phyloP scores from a whole-genome alignment of 1,139 yeast species.

The Entelexis sorbosivorans region DNA sequence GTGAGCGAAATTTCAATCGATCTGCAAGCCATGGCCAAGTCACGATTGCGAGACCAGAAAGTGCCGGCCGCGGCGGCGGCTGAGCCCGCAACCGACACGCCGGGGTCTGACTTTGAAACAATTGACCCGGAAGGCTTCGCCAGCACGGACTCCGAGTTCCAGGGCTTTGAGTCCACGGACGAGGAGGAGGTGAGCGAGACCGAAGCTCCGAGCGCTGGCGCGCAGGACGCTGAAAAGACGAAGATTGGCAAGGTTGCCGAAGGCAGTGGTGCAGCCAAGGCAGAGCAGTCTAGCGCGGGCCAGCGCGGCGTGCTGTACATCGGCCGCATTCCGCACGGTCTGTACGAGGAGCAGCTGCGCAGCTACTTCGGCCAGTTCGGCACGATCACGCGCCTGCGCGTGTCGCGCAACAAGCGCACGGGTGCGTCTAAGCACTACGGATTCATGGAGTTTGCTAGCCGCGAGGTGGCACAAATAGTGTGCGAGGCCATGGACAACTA shows the following conservation, averaged over 20 bases:
- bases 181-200: conserved; percentile 19
- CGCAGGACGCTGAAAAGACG: conserved; percentile 23
- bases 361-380: conserved; percentile 88
- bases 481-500: conserved; percentile 95
- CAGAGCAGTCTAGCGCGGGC: conserved; percentile 24
- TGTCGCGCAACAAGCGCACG: conserved; percentile 81
- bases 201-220: conserved; percentile 26
- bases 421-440: conserved; percentile 92
- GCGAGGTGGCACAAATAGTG: conserved; percentile 74
- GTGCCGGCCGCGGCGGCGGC: not conserved
- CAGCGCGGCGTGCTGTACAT: conserved; percentile 63
- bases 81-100: conserved; percentile 1
- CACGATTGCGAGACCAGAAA: conserved; percentile 5
- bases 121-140: conserved; percentile 17
- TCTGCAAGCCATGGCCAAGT: conserved; percentile 8
- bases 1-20: conserved; percentile 7
- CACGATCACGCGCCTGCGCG: conserved; percentile 57
- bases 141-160: conserved; percentile 19
- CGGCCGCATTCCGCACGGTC: conserved; percentile 88
- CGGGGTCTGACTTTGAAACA: conserved; percentile 8
- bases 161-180: conserved; percentile 24
- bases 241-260: conserved; percentile 23
- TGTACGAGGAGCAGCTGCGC: conserved; percentile 71
- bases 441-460: conserved; percentile 66
- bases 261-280: conserved; percentile 1